phyloP scores from a whole-genome alignment of 2,329 filamentous ascomycete genomes.

The Sphaerulina populicola region DNA sequence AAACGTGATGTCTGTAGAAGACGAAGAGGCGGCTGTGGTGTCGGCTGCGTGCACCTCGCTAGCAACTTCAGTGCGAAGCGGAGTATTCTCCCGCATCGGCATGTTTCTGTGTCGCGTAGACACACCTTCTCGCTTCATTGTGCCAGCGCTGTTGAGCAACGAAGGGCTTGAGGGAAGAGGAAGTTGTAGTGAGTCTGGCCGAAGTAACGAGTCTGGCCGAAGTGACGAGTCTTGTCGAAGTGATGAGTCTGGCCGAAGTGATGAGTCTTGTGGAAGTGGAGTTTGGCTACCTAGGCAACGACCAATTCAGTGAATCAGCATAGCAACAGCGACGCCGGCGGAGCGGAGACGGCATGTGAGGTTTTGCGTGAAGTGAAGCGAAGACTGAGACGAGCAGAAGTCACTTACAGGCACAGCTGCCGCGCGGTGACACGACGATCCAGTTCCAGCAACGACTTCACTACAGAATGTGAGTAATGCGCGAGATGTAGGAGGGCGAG shows the following conservation, averaged over 20 bases:
- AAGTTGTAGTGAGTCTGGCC: neutral
- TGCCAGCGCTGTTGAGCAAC: neutral
- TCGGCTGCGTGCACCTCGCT: neutral
- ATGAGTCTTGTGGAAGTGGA: neutral
- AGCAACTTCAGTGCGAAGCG: neutral
- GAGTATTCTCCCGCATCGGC: slow-evolving; percentile 1
- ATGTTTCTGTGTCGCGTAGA: neutral
- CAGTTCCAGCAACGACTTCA: slow-evolving; percentile 21
- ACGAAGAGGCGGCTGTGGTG: neutral
- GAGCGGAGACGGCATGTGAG: neutral
- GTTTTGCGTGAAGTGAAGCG: neutral
- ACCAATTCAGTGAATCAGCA: neutral
- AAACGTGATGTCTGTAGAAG: slow-evolving; percentile 3
- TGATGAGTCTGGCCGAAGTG: no score
- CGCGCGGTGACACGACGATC: slow-evolving; percentile 10
- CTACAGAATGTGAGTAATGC: slow-evolving; percentile 23
- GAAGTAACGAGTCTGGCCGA: no score
- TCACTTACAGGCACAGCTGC: slow-evolving; percentile 7
- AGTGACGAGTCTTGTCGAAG: no score
- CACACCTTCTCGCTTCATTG: slow-evolving; percentile 4
- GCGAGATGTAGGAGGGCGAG: slow-evolving; percentile 24
- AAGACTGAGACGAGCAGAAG: neutral
- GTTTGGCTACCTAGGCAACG: slow-evolving; percentile 1
- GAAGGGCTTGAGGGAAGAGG: neutral
- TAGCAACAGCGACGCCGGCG: neutral